These are phyloP conservation scores for Cucurbita maxima DNA, from an alignment of 306 rosid species.

Conservation along the genomic window DNA sequence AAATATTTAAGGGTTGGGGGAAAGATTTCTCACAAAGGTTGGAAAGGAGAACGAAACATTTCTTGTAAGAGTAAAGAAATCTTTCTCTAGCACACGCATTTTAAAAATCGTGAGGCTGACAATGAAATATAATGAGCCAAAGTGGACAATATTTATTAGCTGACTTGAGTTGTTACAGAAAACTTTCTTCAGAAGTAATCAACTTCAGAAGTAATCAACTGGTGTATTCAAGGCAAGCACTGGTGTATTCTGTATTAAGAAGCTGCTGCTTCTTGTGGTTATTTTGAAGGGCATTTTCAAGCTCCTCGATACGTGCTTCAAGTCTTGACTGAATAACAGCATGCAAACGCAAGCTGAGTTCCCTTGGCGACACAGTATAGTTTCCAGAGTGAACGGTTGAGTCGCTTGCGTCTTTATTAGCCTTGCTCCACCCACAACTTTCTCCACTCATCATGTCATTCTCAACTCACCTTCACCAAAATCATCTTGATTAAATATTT, in stretches of 20 bases:
- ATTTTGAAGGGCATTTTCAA: conserved; percentile 54
- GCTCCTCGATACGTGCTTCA: conserved; percentile 52
- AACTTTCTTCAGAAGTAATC: no score
- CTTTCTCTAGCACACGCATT: no score
- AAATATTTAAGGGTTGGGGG: no score
- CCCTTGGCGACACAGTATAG: conserved; percentile 53
- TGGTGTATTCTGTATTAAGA: conserved; percentile 16
- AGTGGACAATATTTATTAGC: no score
- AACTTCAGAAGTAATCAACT: no score
- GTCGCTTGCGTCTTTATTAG: conserved; percentile 20
- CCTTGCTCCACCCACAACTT: conserved; percentile 40
- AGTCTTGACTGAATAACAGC: conserved; percentile 59
- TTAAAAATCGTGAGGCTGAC: no score
- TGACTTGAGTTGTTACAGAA: no score
- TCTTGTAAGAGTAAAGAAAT: no score
- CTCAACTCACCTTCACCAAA: not conserved
- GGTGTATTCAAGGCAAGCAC: conserved; percentile 14
- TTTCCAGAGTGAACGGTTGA: conserved; percentile 26
- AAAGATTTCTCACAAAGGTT: no score
- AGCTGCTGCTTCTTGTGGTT: conserved; percentile 29
- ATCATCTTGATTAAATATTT: no score
- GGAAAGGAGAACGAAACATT: no score
- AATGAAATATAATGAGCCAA: no score
- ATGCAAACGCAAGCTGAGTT: conserved; percentile 53
- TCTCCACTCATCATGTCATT: not conserved